Percentiles rank a stretch among this genome's conserved stretches.
Evolutionary conservation across 192 early-diverging fungal genomes (phyloP).

Genomic region (Coemansia sp.): DNA sequence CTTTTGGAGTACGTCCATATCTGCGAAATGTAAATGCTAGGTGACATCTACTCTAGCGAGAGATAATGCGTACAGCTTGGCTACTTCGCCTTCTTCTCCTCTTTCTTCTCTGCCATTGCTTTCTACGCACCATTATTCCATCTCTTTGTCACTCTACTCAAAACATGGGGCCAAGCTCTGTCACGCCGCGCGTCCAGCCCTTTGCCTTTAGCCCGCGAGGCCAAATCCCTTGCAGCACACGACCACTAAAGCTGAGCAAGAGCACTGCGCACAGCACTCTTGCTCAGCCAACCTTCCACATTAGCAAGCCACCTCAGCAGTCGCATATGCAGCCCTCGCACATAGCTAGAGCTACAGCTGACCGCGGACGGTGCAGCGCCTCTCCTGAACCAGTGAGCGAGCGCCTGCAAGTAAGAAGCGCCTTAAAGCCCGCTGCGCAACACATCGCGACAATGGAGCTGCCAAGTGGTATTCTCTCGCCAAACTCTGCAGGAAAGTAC

Average conservation of each 20-base stretch:
- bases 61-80: not conserved
- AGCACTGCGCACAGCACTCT: not conserved
- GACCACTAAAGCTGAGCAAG: slow-evolving; percentile 24
- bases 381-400: not conserved
- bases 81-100: not conserved
- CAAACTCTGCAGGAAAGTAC: not conserved
- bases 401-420: not conserved
- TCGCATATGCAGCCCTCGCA: not conserved
- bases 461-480: not conserved
- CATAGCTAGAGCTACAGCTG: not conserved
- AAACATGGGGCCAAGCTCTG: slow-evolving; percentile 1
- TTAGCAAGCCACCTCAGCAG: not conserved
- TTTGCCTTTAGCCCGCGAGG: slow-evolving; percentile 43
- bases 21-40: slow-evolving; percentile 3
- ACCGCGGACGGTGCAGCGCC: not conserved
- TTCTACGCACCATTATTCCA: not conserved
- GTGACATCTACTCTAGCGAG: no score
- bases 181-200: slow-evolving; percentile 13
- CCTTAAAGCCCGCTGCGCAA: not conserved
- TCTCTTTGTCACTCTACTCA: not conserved
- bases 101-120: not conserved
- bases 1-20: no score
- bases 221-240: slow-evolving; percentile 33
- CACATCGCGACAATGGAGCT: not conserved
- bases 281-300: not conserved